Base-by-base conservation (phyloP, 1,284 basidiomycete genomes). In the Puccinia novopanici region DNA sequence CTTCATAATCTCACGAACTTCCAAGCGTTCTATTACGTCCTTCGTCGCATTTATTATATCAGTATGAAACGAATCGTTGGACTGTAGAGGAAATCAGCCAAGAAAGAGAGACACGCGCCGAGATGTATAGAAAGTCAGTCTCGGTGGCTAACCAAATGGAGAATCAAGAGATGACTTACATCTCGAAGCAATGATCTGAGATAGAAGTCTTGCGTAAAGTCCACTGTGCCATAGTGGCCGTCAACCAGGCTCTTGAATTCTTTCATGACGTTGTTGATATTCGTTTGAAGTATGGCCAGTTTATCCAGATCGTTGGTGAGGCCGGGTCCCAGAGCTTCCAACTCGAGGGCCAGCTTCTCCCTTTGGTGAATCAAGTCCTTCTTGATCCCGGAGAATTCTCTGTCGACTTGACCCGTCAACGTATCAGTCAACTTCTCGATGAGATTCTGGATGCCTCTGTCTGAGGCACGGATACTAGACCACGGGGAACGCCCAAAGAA, bases 391-490 rank as follows among this genome's bases (percentile, higher is more conserved):
- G 61, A n/a, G 34, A 65, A 65, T 40, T 65, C 61, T n/a, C 40
- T 5, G 4, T 65, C 61, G 34, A 65, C 61, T 37, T 65, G 61
- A 30, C 40, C n/a, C 6, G 24, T 65, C 19, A 65, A 42, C 3
- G 61, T 40, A 40, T 65, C 61, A 22, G 61, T 65, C 34, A 65
- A n/a, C 34, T 40, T 65, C 10, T 65, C 61, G 9, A 65, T 45
- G 3, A 65, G 22, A 22, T 9, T 65, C 30, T 22, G 61, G n/a
- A 65, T 65, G 8, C 61, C 61, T 65, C 40, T 65, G 30, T 37
- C 61, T 22, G 8, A 10, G 2, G 8, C 15, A n/a, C 34, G n/a
- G 3, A 65, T 65, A 37, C 10, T 40, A n/a, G 61, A 65, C 61
- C 61, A 65, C 9, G 61, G 61, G 40, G 4, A 8, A 37, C 19